These are phyloP conservation scores for Xylaria venustula DNA, from an alignment of 495 filamentous ascomycete species.

Conservation along the genomic window DNA sequence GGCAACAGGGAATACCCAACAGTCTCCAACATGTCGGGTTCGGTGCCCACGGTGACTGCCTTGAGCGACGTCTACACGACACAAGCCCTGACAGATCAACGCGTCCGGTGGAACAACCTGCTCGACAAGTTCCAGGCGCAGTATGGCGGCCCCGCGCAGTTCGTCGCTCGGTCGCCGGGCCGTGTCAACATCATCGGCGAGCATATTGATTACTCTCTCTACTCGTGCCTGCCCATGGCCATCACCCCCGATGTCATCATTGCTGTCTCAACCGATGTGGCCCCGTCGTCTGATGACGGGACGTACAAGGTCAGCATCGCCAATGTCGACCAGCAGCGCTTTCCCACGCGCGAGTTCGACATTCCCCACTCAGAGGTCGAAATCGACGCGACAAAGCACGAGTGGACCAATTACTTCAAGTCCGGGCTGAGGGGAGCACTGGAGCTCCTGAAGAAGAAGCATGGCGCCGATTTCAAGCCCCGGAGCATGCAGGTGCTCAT, in stretches of 20 bases:
- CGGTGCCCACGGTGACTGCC: slow-evolving; percentile 58
- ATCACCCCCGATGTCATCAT: slow-evolving; percentile 87
- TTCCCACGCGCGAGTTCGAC: slow-evolving; percentile 71
- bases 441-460: slow-evolving; percentile 71
- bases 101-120: slow-evolving; percentile 68
- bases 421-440: slow-evolving; percentile 81
- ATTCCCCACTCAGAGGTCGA: slow-evolving; percentile 70
- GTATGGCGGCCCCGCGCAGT: slow-evolving; percentile 73
- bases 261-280: slow-evolving; percentile 67
- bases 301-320: slow-evolving; percentile 57
- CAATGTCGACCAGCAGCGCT: slow-evolving; percentile 76
- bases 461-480: slow-evolving; percentile 57
- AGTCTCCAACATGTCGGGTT: slow-evolving; percentile 47
- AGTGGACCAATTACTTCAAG: slow-evolving; percentile 99
- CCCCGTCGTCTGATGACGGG: slow-evolving; percentile 28
- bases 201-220: slow-evolving; percentile 98
- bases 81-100: slow-evolving; percentile 57
- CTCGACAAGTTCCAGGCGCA: slow-evolving; percentile 66
- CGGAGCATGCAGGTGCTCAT: slow-evolving; percentile 84
- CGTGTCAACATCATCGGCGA: slow-evolving; percentile 98
- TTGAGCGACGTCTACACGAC: slow-evolving; percentile 68
- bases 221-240: slow-evolving; percentile 93
- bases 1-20: too few relatives aligned
- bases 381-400: slow-evolving; percentile 78
- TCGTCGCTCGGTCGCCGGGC: slow-evolving; percentile 86